Evolutionary conservation across 305 asterid genomes (phyloP), one percentile per base, ranked within the genome.

Genomic region (Fraxinus baroniana): DNA sequence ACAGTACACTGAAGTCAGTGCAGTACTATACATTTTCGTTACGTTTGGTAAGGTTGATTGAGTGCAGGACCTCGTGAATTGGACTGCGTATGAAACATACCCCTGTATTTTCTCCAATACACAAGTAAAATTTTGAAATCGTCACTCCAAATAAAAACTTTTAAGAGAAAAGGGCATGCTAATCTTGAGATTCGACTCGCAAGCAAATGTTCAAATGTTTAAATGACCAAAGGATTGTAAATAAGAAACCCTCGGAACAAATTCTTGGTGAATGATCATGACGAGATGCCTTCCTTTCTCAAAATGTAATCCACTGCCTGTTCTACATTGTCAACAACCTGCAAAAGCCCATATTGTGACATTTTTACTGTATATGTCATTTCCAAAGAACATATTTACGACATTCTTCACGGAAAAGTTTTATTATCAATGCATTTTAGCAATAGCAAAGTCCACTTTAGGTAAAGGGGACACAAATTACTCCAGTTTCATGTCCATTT

Each of bases 301-400:
- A 95, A 83, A 81, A 95, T 92, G 87, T 85, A 94, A 80, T 94
- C 97, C 36, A 95, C 91, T 32, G 99, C 99, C 83, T 95, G 95
- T 81, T 94, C 97, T 81, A 94, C 97, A 10, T 88, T 88, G 87
- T 95, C 98, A 26, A 95, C 97, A 78, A 95, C 97, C 99, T 95
- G 92, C 84, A 86, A 13, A 78, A 49, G 52, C 26, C 57, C 32
- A 80, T 28, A 30, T 4, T 60, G 37, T 15, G 32, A 68, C 13
- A 24, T 64, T 64, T 64, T 22, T 52, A 52, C 24, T 52, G 9
- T 17, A 52, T 17, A 17, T 7, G 71, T 62, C 28, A 18, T 62
- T 60, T 60, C 0, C 70, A n/a, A 57, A 57, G 26, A 57, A 5
- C 9, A 7, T n/a, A 6, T 20, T 62, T 62, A 7, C 13, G 32